Evolutionary conservation across 2,329 filamentous ascomycete genomes (phyloP).

Genomic region (Aspergillus oerlinghausenensis): DNA sequence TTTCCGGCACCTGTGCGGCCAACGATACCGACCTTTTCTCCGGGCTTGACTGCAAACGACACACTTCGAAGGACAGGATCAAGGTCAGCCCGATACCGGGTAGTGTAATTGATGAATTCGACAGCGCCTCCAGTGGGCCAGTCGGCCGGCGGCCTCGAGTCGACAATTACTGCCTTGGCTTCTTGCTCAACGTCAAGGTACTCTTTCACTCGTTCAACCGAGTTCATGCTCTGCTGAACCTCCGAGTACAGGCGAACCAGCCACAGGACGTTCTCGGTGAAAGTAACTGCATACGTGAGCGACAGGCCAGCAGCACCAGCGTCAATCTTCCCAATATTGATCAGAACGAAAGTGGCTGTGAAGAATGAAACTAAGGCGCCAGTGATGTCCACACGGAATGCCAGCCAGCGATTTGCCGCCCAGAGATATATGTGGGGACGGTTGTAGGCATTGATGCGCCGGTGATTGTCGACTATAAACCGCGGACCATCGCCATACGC

Average conservation of each 20-base stretch:
- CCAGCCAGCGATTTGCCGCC: constrained; percentile 95
- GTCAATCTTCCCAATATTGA: constrained; percentile 77
- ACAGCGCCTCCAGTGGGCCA: constrained; percentile 86
- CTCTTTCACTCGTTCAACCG: constrained; percentile 94
- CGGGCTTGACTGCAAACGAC: constrained; percentile 77
- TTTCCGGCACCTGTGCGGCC: constrained; percentile 94
- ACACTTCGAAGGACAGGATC: constrained; percentile 81
- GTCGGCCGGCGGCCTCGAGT: constrained; percentile 68
- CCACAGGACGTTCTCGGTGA: constrained; percentile 96
- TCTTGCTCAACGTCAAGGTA: constrained; percentile 97
- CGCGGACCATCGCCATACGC: constrained; percentile 91
- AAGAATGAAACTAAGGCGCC: constrained; percentile 92
- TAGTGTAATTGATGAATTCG: constrained; percentile 84
- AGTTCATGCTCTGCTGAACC: constrained; percentile 99
- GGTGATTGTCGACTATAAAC: constrained; percentile 87
- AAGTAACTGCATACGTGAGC: constrained; percentile 91
- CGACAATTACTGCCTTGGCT: constrained; percentile 69
- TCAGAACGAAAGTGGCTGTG: constrained; percentile 82
- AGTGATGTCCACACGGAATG: constrained; percentile 83
- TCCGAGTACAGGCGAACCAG: constrained; percentile 87
- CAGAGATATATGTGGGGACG: constrained; percentile 94
- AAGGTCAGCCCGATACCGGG: constrained; percentile 80
- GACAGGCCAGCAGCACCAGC: constrained; percentile 90
- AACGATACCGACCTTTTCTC: constrained; percentile 93
- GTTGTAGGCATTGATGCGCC: constrained; percentile 82